These are phyloP conservation scores for Spinacia oleracea DNA, from an alignment of 179 eudicot genomes.

Conservation along the genomic window DNA sequence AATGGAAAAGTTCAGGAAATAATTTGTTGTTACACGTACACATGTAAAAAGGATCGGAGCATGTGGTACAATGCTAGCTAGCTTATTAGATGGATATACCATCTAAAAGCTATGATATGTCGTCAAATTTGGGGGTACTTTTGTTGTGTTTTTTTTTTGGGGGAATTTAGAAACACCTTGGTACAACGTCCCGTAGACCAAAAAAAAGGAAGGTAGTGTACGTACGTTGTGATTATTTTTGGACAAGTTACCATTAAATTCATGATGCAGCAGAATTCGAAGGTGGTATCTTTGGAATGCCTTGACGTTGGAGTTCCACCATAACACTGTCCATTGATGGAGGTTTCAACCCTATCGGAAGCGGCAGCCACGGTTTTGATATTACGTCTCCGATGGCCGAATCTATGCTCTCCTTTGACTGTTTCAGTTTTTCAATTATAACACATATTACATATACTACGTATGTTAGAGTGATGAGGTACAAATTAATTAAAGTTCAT, in stretches of 20 bases:
- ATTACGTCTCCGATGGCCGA: slow-evolving; percentile 68
- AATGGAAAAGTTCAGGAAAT: neutral
- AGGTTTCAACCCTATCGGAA: slow-evolving; percentile 74
- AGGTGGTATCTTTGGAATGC: slow-evolving; percentile 71
- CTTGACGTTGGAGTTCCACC: slow-evolving; percentile 69
- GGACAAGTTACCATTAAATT: neutral
- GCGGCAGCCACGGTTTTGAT: slow-evolving; percentile 68
- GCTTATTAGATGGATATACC: slow-evolving; percentile 3
- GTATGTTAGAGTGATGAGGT: neutral
- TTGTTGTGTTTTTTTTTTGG: slow-evolving; percentile 9
- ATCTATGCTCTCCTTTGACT: slow-evolving; percentile 78
- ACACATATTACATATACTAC: too few species aligned
- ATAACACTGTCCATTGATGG: slow-evolving; percentile 62
- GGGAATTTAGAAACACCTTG: slow-evolving; percentile 5
- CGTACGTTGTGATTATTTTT: neutral
- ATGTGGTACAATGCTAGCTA: too few species aligned
- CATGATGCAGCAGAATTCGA: slow-evolving; percentile 30
- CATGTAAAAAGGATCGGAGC: neutral
- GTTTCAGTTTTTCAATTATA: neutral
- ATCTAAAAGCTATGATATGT: slow-evolving; percentile 46
- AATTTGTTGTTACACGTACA: neutral
- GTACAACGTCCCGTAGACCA: neutral
- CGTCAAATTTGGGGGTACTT: slow-evolving; percentile 53
- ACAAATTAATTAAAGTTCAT: too few species aligned
- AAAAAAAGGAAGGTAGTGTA: slow-evolving; percentile 15